Percentiles rank a stretch among this genome's conserved stretches.
phyloP scores from a whole-genome alignment of 768 basidiomycete genomes.

The Pilatotrama ljubarskyi region DNA sequence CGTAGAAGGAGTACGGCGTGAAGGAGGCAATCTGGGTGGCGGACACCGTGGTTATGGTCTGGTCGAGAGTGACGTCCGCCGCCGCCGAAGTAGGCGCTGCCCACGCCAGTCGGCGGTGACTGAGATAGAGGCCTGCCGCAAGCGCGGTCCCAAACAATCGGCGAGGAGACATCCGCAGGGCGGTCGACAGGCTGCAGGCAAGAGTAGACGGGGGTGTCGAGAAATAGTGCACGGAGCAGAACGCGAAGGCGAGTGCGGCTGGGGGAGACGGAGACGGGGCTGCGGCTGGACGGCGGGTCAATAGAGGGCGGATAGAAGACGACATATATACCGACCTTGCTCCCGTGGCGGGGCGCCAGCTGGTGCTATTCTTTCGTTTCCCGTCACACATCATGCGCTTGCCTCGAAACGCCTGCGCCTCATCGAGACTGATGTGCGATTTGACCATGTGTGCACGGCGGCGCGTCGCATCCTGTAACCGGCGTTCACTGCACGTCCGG shows the following conservation, averaged over 20 bases:
- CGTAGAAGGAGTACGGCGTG: conserved; percentile 34
- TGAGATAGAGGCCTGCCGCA: neutral
- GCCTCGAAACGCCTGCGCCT: too few relatives aligned
- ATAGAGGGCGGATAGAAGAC: neutral
- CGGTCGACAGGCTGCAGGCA: neutral
- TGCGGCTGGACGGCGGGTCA: neutral
- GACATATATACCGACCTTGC: neutral
- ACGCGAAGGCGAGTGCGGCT: neutral
- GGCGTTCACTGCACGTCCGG: too few relatives aligned
- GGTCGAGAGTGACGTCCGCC: conserved; percentile 6
- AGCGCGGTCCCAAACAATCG: neutral
- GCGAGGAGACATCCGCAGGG: neutral
- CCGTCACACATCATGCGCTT: too few relatives aligned
- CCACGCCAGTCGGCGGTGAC: neutral
- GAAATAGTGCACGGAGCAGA: neutral
- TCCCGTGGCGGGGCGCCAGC: neutral
- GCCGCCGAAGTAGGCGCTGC: conserved; percentile 4
- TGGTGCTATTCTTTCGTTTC: too few relatives aligned
- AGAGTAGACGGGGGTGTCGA: neutral
- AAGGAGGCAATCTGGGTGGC: conserved; percentile 29
- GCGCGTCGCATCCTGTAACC: too few relatives aligned
- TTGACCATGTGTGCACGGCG: too few relatives aligned
- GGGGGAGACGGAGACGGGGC: neutral
- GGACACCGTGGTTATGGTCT: conserved; percentile 28
- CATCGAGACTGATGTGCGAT: too few relatives aligned